Base-by-base conservation (phyloP, 192 early-diverging fungal species). In the Lunasporangiospora selenospora region DNA sequence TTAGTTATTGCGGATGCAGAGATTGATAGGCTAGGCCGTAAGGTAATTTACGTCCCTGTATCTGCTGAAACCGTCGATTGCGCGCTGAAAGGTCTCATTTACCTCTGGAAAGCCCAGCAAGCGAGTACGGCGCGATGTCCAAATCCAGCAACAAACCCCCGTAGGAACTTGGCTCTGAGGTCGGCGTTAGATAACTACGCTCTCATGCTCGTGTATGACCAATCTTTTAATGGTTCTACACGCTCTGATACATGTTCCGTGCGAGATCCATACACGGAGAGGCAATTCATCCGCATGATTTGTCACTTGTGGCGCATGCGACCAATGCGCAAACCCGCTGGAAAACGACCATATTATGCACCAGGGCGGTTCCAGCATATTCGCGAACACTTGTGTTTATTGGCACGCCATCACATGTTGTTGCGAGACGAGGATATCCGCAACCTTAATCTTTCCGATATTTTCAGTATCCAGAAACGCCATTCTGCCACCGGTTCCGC, bases 341-440 rank as follows among this genome's bases (percentile, higher is more conserved):
- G 38, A 4, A 67, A 52, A 27, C 47, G 48, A 2, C 1, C 18
- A 6, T 58, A 58, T 26, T 26, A 41, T 31, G n/a, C 2, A 0
- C 8, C 2, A 29, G 4, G 9, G 1, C 47, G 55, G 21, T 60
- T 53, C 27, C 57, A 45, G n/a, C 29, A 67, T 26, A 44, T 58
- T 3, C 34, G 57, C 31, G 65, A 60, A 16, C 57, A 26, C 11
- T 37, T 67, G 12, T 67, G 51, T 19, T 26, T 67, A 0, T 12
- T 47, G 6, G 65, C 65, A 23, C 56, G 65, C 5, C 65, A 67
- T 24, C 50, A 60, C 18, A 67, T 67, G 65, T 43, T 67, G 0
- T 11, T 67, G 5, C 56, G 65, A 5, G 65, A 67, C 41, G 57
- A 67, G 13, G 65, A 67, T 15, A 54, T 67, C 26, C 55, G 57